Conservation (phyloP, 1,139 yeast genomes). For the Candida smagusa region DNA sequence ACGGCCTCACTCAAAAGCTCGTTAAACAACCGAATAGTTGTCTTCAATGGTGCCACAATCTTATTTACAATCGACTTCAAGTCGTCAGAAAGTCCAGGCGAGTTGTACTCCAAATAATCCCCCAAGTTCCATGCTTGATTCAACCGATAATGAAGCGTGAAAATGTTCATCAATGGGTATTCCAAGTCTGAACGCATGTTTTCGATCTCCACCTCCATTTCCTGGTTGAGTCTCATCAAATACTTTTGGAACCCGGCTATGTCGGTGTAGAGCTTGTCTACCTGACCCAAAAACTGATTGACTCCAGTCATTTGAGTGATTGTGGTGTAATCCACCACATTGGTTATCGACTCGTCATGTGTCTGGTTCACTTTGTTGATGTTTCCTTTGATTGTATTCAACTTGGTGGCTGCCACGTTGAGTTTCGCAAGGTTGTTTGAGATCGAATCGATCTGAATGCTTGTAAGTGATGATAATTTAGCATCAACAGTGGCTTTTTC, state of each 20-base stretch:
- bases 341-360: constrained; percentile 49
- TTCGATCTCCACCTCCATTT: constrained; percentile 55
- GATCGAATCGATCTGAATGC: constrained; percentile 55
- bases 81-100: constrained; percentile 60
- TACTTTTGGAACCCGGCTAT: constrained; percentile 56
- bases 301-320: constrained; percentile 62
- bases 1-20: constrained; percentile 58
- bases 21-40: constrained; percentile 60
- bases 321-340: constrained; percentile 55
- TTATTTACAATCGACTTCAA: constrained; percentile 63
- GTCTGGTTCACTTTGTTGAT: constrained; percentile 58
- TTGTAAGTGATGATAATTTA: constrained; percentile 63
- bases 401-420: constrained; percentile 33
- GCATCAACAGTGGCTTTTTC: constrained; percentile 74
- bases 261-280: constrained; percentile 61
- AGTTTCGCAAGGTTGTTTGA: constrained; percentile 37
- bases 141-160: constrained; percentile 66
- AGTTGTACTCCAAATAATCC: constrained; percentile 64
- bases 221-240: constrained; percentile 45
- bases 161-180: constrained; percentile 57
- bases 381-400: constrained; percentile 50
- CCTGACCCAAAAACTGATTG: constrained; percentile 70
- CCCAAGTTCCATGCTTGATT: constrained; percentile 72
- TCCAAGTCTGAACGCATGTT: constrained; percentile 47
- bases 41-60: constrained; percentile 52